A percentile compares a stretch with the other conserved stretches of the same genome.
These are phyloP conservation scores for Oryza officinalis DNA, from an alignment of 176 grass and related monocot genomes.

Conservation along the genomic window DNA sequence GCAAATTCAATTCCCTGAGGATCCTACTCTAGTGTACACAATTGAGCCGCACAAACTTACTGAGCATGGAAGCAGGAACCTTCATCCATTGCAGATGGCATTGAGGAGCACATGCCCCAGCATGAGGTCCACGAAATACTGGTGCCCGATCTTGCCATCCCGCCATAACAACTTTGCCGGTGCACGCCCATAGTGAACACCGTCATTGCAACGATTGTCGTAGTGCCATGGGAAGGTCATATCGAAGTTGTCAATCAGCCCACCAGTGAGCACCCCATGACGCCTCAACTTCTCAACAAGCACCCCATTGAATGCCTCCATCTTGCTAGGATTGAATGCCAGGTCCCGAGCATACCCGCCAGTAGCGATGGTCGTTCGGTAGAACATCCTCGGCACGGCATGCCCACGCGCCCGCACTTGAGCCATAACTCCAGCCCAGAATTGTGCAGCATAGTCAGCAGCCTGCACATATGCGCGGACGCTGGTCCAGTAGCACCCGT, in stretches of 20 bases:
- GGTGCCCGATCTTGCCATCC: constrained; percentile 84
- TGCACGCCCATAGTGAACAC: constrained; percentile 86
- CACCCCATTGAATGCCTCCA: constrained; percentile 86
- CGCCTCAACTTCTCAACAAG: constrained; percentile 72
- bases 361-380: constrained; percentile 77
- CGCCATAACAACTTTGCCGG: constrained; percentile 74
- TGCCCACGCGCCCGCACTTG: constrained; percentile 30
- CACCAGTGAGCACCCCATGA: constrained; percentile 67
- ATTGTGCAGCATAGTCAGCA: constrained; percentile 64
- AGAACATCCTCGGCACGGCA: constrained; percentile 63
- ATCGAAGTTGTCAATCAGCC: constrained; percentile 89
- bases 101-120: constrained; percentile 93
- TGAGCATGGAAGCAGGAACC: constrained; percentile 8
- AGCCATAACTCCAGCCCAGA: constrained; percentile 71
- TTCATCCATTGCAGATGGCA: constrained; percentile 82
- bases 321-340: constrained; percentile 94
- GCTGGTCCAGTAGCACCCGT: constrained; percentile 84
- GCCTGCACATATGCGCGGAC: constrained; percentile 47
- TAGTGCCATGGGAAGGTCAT: constrained; percentile 99
- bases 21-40: constrained; percentile 43
- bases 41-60: constrained; percentile 35
- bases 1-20: constrained; percentile 13
- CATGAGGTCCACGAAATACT: constrained; percentile 98
- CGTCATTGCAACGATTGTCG: constrained; percentile 92
- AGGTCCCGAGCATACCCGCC: constrained; percentile 91